These are phyloP conservation scores for Mallotus repandus DNA, from an alignment of 441 rosid species.

Conservation along the genomic window DNA sequence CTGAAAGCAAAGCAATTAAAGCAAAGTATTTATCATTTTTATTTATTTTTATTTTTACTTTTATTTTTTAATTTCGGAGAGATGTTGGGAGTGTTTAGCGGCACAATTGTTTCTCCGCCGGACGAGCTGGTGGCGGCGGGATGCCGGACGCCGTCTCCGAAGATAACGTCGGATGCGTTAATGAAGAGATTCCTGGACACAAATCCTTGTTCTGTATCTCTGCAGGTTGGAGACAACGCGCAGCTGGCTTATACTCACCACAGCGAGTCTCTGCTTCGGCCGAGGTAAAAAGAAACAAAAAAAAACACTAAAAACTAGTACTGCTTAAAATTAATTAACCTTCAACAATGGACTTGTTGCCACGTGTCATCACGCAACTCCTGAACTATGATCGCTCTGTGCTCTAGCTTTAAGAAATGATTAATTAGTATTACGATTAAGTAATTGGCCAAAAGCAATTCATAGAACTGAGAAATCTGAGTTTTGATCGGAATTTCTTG, in stretches of 20 bases:
- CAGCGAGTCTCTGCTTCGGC: constrained; percentile 58
- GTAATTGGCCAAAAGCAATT: too few relatives aligned
- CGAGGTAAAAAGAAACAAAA: constrained; percentile 51
- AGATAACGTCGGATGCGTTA: constrained; percentile 54
- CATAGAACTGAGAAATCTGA: too few relatives aligned
- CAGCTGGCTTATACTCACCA: constrained; percentile 79
- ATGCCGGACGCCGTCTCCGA: constrained; percentile 91
- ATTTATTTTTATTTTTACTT: too few relatives aligned
- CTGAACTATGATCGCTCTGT: too few relatives aligned
- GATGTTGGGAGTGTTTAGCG: constrained; percentile 91
- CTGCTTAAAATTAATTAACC: too few relatives aligned
- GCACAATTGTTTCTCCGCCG: constrained; percentile 74
- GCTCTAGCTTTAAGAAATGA: too few relatives aligned
- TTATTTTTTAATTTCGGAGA: not conserved
- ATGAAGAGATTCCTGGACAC: constrained; percentile 57
- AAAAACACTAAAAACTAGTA: not conserved
- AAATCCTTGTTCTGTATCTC: constrained; percentile 59
- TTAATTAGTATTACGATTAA: too few relatives aligned
- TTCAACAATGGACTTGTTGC: constrained; percentile 9
- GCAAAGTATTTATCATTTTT: not conserved
- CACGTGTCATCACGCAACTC: constrained; percentile 6
- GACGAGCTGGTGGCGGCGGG: constrained; percentile 97
- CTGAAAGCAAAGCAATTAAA: not conserved
- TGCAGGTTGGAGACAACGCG: constrained; percentile 65
- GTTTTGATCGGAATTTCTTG: not conserved